Evolutionary conservation across 495 filamentous ascomycete genomes (phyloP).

Genomic region (Aspergillus indologenus): DNA sequence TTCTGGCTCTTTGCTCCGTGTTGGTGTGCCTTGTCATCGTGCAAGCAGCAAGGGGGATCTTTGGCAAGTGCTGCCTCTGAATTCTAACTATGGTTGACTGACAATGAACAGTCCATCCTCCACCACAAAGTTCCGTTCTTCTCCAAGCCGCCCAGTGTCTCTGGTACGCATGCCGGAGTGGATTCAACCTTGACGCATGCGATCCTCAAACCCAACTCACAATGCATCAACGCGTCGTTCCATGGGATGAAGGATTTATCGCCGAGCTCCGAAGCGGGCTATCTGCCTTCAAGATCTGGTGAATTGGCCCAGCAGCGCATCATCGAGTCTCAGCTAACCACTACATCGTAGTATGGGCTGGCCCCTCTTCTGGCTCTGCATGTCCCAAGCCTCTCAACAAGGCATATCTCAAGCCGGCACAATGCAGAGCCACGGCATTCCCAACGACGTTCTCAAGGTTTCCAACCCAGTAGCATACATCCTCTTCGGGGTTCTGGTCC

Average conservation of each 20-base stretch:
- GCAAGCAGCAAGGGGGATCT: conserved; percentile 21
- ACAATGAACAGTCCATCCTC: conserved; percentile 28
- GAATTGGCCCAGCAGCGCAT: conserved; percentile 14
- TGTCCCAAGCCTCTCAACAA: conserved; percentile 42
- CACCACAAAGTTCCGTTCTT: conserved; percentile 41
- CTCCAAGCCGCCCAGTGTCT: conserved; percentile 35
- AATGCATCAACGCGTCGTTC: conserved; percentile 20
- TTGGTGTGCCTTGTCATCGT: conserved; percentile 32
- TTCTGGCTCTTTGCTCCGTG: conserved; percentile 29
- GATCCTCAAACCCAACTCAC: conserved; percentile 23
- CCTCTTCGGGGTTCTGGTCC: conserved; percentile 46
- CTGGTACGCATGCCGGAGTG: conserved; percentile 12
- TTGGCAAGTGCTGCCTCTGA: conserved; percentile 13
- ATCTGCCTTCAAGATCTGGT: conserved; percentile 40
- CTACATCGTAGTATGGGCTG: conserved; percentile 23
- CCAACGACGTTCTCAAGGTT: neutral
- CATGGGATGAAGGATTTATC: conserved; percentile 44
- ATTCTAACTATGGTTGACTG: neutral
- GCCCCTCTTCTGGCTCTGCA: conserved; percentile 28
- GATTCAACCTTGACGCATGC: conserved; percentile 29
- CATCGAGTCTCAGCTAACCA: neutral
- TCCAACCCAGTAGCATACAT: conserved; percentile 24
- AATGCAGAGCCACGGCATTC: conserved; percentile 39
- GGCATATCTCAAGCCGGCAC: conserved; percentile 54
- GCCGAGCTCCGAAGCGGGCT: conserved; percentile 40